These are phyloP conservation scores for Malbranchea zuffiana DNA, from an alignment of 2,329 filamentous ascomycete species.

Conservation along the genomic window DNA sequence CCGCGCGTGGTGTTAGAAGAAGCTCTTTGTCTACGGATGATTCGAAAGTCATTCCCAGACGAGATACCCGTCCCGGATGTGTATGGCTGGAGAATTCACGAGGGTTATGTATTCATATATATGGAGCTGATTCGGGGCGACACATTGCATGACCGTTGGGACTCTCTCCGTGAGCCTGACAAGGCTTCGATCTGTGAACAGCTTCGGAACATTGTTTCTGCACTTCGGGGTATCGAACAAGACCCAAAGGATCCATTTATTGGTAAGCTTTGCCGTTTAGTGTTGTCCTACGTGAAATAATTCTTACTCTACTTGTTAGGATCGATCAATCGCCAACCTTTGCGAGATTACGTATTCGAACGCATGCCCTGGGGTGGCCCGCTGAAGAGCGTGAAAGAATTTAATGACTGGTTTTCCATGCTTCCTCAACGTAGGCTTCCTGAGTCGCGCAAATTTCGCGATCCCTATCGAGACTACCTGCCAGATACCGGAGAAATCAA, in stretches of 20 bases:
- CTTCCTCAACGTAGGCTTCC: conserved; percentile 15
- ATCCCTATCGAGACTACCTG: conserved; percentile 18
- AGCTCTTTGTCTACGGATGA: conserved; percentile 19
- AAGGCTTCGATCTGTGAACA: conserved; percentile 15
- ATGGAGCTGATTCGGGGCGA: conserved; percentile 24
- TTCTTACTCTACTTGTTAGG: conserved; percentile 12
- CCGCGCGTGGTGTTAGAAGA: conserved; percentile 15
- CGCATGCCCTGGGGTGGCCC: conserved; percentile 14
- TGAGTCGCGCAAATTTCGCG: conserved; percentile 10
- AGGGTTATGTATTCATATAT: conserved; percentile 22
- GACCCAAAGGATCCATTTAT: conserved; percentile 18
- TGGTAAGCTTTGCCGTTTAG: conserved; percentile 12
- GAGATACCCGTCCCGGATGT: conserved; percentile 28
- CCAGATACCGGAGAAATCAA: conserved; percentile 22
- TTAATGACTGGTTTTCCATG: conserved; percentile 22
- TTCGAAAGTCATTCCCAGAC: conserved; percentile 15
- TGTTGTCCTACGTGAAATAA: background rate
- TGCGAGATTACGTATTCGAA: conserved; percentile 19
- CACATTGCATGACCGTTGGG: conserved; percentile 22
- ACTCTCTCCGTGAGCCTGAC: conserved; percentile 10
- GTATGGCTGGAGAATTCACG: conserved; percentile 26
- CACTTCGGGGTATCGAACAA: conserved; percentile 17
- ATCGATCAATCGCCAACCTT: conserved; percentile 14
- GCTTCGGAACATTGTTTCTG: conserved; percentile 14
- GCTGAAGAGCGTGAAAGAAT: conserved; percentile 18